Percentiles rank a stretch among this genome's conserved stretches.
Evolutionary conservation across 2,329 filamentous ascomycete species (phyloP).

Genomic region (Aphanoascus verrucosus): DNA sequence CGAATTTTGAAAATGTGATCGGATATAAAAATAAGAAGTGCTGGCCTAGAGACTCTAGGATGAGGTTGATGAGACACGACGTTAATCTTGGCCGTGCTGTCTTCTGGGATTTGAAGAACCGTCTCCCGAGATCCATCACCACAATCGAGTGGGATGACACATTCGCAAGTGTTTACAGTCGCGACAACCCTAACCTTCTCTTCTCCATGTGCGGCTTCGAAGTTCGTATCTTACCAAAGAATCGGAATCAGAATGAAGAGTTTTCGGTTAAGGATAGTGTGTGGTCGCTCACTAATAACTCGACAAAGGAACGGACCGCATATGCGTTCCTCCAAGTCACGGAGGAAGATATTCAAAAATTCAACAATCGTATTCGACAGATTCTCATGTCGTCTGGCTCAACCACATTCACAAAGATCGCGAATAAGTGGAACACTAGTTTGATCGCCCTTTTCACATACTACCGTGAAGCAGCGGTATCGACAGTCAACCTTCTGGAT

Average conservation of each 20-base stretch:
- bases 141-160: slow-evolving; percentile 99
- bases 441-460: slow-evolving; percentile 96
- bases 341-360: slow-evolving; percentile 95
- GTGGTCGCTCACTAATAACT: slow-evolving; percentile 94
- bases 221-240: slow-evolving; percentile 91
- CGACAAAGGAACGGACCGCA: slow-evolving; percentile 90
- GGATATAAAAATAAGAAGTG: slow-evolving; percentile 99
- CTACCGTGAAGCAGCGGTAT: slow-evolving; percentile 93
- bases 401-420: slow-evolving; percentile 98
- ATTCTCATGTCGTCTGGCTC: slow-evolving; percentile 99
- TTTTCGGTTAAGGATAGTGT: slow-evolving; percentile 97
- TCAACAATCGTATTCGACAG: slow-evolving; percentile 97
- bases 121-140: slow-evolving; percentile 83
- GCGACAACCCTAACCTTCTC: slow-evolving; percentile 90
- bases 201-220: slow-evolving; percentile 99
- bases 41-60: slow-evolving; percentile 93
- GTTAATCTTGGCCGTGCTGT: slow-evolving; percentile 95
- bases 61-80: slow-evolving; percentile 97
- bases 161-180: slow-evolving; percentile 94
- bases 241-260: slow-evolving; percentile 86
- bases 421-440: slow-evolving; percentile 99
- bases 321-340: slow-evolving; percentile 97
- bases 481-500: slow-evolving; percentile 84
- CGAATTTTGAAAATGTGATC: slow-evolving; percentile 98
- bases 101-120: slow-evolving; percentile 98